Evolutionary conservation across 805 yeast species (phyloP).

Genomic region (Wickerhamiella azyma): DNA sequence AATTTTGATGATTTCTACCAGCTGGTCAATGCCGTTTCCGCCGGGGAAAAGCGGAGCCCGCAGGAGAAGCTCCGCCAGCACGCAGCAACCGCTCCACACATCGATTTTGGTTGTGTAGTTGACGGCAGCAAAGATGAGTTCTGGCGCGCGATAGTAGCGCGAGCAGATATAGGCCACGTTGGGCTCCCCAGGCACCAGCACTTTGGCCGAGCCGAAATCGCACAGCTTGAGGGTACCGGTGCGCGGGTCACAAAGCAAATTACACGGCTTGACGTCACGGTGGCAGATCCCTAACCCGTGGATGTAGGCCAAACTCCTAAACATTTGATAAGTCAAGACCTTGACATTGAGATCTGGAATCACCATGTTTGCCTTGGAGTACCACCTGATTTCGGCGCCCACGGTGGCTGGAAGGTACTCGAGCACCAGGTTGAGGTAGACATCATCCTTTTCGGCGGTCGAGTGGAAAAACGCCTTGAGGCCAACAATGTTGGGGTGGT

Average conservation of each 20-base stretch:
- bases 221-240: conserved; percentile 80
- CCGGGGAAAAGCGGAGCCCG: conserved; percentile 98
- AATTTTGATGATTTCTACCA: conserved; percentile 90
- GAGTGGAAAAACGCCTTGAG: conserved; percentile 77
- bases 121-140: conserved; percentile 91
- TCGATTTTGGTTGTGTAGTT: conserved; percentile 94
- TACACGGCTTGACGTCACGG: conserved; percentile 85
- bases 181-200: conserved; percentile 77
- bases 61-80: conserved; percentile 87
- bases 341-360: conserved; percentile 89
- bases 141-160: conserved; percentile 94
- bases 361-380: conserved; percentile 35
- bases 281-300: conserved; percentile 68
- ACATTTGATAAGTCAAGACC: conserved; percentile 70
- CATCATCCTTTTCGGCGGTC: conserved; percentile 59
- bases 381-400: conserved; percentile 80
- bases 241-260: conserved; percentile 72
- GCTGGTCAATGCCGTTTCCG: conserved; percentile 92
- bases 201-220: conserved; percentile 94
- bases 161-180: conserved; percentile 95
- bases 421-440: conserved; percentile 76
- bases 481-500: conserved; percentile 78
- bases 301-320: conserved; percentile 63
- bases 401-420: conserved; percentile 95
- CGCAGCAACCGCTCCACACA: conserved; percentile 97